Percentiles rank a stretch among this genome's conserved stretches.
These are phyloP conservation scores for Ophiostoma angusticollis DNA, from an alignment of 2,329 filamentous ascomycete genomes.

Conservation along the genomic window DNA sequence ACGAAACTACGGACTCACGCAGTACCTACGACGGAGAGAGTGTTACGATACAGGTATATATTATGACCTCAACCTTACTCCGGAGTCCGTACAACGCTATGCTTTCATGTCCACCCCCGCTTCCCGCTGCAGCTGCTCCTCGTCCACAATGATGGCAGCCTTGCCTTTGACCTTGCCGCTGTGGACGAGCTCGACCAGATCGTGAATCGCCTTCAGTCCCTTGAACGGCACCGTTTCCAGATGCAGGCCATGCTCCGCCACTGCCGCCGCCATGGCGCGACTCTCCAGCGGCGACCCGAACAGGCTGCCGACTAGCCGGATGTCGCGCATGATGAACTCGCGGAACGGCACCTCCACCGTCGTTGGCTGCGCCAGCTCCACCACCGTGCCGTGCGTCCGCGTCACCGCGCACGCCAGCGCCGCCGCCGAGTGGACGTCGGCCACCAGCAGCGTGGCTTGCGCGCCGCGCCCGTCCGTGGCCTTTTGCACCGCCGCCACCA, in stretches of 20 bases:
- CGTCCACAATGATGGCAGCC: conserved; percentile 38
- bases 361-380: conserved; percentile 43
- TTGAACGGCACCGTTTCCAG: conserved; percentile 39
- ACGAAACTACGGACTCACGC: too few relatives aligned
- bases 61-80: too few relatives aligned
- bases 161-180: conserved; percentile 43
- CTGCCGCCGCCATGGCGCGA: conserved; percentile 32
- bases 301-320: conserved; percentile 34
- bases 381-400: conserved; percentile 43
- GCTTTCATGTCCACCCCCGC: neutral
- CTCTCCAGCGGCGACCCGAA: conserved; percentile 30
- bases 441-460: conserved; percentile 39
- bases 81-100: too few relatives aligned
- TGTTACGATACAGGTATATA: too few relatives aligned
- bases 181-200: conserved; percentile 36
- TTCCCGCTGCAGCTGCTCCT: conserved; percentile 20
- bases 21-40: too few relatives aligned
- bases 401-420: conserved; percentile 41
- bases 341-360: conserved; percentile 25
- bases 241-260: conserved; percentile 32
- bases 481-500: conserved; percentile 22
- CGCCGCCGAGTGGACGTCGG: conserved; percentile 37
- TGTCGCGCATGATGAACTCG: conserved; percentile 41
- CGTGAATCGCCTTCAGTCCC: conserved; percentile 37
- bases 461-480: conserved; percentile 34